phyloP scores from a whole-genome alignment of 805 yeast species.

The Metschnikowia lachancei region DNA sequence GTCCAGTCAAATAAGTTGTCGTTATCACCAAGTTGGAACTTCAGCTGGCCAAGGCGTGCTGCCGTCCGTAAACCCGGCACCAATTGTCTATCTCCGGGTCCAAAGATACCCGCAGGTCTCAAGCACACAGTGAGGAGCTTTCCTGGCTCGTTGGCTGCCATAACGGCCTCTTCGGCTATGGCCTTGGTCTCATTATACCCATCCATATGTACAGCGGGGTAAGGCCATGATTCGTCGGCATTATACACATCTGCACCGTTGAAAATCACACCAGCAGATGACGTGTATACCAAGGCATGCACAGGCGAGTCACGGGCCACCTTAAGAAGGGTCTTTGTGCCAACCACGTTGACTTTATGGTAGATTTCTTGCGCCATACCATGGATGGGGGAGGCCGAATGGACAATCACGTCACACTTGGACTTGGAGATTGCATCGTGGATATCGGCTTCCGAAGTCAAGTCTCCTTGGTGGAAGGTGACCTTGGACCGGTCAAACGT shows the following conservation, averaged over 20 bases:
- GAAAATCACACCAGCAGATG: conserved; percentile 96
- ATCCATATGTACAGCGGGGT: conserved; percentile 90
- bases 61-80: conserved; percentile 89
- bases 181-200: conserved; percentile 96
- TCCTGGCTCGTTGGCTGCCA: conserved; percentile 61
- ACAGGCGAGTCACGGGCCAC: conserved; percentile 54
- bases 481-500: conserved; percentile 64
- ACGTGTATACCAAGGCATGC: conserved; percentile 83
- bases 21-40: conserved; percentile 92
- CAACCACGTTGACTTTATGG: conserved; percentile 85
- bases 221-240: conserved; percentile 93
- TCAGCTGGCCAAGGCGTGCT: conserved; percentile 79
- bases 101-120: conserved; percentile 97
- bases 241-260: conserved; percentile 90
- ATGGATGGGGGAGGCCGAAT: conserved; percentile 95
- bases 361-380: conserved; percentile 76
- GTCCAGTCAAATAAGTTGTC: conserved; percentile 95
- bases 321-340: conserved; percentile 72
- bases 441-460: conserved; percentile 73
- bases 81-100: conserved; percentile 96
- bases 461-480: conserved; percentile 72
- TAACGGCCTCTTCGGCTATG: conserved; percentile 78
- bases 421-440: conserved; percentile 55
- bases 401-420: conserved; percentile 76
- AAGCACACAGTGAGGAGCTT: conserved; percentile 76